A percentile compares a stretch with the other conserved stretches of the same genome.
phyloP scores from a whole-genome alignment of 768 basidiomycete genomes.

The Auriscalpium vulgare region DNA sequence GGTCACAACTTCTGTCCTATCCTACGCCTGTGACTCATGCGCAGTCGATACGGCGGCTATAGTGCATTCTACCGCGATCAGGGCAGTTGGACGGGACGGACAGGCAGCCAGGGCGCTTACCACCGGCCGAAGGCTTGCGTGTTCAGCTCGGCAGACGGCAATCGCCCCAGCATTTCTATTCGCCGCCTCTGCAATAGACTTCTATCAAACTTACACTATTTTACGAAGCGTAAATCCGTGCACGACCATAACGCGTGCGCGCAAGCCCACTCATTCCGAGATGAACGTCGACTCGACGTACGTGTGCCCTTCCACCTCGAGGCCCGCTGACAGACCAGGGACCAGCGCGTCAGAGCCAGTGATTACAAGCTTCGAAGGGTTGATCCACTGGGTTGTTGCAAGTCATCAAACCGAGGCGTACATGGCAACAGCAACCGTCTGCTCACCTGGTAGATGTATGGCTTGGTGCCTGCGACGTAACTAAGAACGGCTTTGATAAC shows the following conservation, averaged over 20 bases:
- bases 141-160: neutral
- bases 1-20: too few relatives aligned
- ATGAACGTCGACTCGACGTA: conserved; percentile 93
- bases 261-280: conserved; percentile 29
- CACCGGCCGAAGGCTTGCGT: neutral
- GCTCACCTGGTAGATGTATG: conserved; percentile 87
- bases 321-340: conserved; percentile 30
- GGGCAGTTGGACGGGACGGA: too few relatives aligned
- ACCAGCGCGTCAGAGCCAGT: conserved; percentile 34
- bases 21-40: too few relatives aligned
- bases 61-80: too few relatives aligned
- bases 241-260: neutral
- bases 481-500: conserved; percentile 88
- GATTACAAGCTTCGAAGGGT: conserved; percentile 43
- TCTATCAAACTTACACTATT: neutral
- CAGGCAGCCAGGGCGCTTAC: too few relatives aligned
- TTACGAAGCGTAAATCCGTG: neutral
- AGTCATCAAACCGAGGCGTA: neutral
- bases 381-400: conserved; percentile 41
- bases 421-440: neutral
- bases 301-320: conserved; percentile 55
- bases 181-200: neutral
- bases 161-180: neutral
- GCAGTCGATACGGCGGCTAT: too few relatives aligned
- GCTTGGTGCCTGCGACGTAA: conserved; percentile 90